Evolutionary conservation across 2,329 filamentous ascomycete genomes (phyloP), one percentile per base, ranked within the genome.

Genomic region (Eutypa lata): DNA sequence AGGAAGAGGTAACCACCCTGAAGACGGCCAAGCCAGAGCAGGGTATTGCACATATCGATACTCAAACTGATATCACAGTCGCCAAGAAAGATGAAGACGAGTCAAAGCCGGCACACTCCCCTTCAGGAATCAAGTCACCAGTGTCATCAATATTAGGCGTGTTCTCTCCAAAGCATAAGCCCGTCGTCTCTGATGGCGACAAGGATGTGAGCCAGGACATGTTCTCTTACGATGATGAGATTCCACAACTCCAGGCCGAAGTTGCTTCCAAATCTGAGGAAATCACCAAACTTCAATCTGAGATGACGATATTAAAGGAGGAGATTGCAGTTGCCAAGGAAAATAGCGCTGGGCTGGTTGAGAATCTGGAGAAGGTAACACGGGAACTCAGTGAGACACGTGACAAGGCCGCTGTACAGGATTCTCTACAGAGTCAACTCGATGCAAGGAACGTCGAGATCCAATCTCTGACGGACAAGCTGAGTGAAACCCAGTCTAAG

Each of bases 201-300:
- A 66, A 67, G 40, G 73, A 70, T 42, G 59, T 63, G 0, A 66
- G 63, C 24, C 89, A 92, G 58, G 90, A 96, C 47, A 88, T 97
- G 71, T 97, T 97, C 72, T 96, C 91, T 0, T 95, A 91, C 62
- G 92, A 97, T 53, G 87, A 88, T 48, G 93, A 97, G 71, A 78
- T 95, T 14, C 89, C 90, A 3, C 84, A 89, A 50, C 73, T 96
- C n/a, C 88, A 95, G 64, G 79, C 82, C 1, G 88, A 94, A 60
- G 70, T 94, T 3, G 79, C 85, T 49, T 81, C 86, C 52, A 89
- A 88, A 63, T 76, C 86, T 11, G 81, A 83, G 42, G 86, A 93
- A 68, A 84, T 94, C 37, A 81, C 84, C 49, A 80, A 78, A 45
- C 81, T 97, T 14, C 86, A 87, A 59, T 71, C 76, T 3, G 84